These are phyloP conservation scores for Guyanaporus albipodus DNA, from an alignment of 768 basidiomycete species.

Conservation along the genomic window DNA sequence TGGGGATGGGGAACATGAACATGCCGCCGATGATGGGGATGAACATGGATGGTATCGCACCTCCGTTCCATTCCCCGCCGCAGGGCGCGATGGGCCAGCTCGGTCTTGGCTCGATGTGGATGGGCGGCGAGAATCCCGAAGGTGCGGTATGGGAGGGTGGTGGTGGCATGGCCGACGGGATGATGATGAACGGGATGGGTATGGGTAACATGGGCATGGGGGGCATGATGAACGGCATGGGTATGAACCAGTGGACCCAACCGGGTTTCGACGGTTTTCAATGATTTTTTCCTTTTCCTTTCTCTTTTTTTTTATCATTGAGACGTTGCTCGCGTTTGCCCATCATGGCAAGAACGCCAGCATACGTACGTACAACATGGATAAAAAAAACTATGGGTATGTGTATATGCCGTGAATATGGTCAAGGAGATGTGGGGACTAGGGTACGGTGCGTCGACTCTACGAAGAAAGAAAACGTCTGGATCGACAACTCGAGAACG, in stretches of 20 bases:
- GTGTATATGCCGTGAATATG: constrained; percentile 23
- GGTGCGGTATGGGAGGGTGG: constrained; percentile 37
- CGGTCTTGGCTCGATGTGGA: constrained; percentile 31
- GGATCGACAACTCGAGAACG: constrained; percentile 4
- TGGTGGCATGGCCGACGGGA: constrained; percentile 38
- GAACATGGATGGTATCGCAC: constrained; percentile 33
- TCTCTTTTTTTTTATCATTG: too few relatives aligned
- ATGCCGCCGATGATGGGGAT: constrained; percentile 42
- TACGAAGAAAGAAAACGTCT: constrained; percentile 35
- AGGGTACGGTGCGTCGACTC: constrained; percentile 44
- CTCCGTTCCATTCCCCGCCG: constrained; percentile 21
- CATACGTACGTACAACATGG: constrained; percentile 7
- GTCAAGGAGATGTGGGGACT: constrained; percentile 20
- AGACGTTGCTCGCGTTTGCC: not conserved
- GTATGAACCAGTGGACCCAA: constrained; percentile 39
- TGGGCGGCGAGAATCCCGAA: constrained; percentile 31
- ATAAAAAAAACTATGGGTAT: constrained; percentile 21
- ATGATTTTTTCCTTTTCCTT: too few relatives aligned
- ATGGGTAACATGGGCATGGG: constrained; percentile 35
- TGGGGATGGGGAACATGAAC: constrained; percentile 38
- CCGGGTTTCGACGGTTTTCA: constrained; percentile 33
- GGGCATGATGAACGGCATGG: constrained; percentile 37
- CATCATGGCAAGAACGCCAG: constrained; percentile 2
- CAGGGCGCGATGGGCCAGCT: constrained; percentile 23
- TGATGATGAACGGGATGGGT: constrained; percentile 39